Evolutionary conservation across 2,329 filamentous ascomycete species (phyloP), one percentile per base, ranked within the genome.

Genomic region (Botrytis tulipae): DNA sequence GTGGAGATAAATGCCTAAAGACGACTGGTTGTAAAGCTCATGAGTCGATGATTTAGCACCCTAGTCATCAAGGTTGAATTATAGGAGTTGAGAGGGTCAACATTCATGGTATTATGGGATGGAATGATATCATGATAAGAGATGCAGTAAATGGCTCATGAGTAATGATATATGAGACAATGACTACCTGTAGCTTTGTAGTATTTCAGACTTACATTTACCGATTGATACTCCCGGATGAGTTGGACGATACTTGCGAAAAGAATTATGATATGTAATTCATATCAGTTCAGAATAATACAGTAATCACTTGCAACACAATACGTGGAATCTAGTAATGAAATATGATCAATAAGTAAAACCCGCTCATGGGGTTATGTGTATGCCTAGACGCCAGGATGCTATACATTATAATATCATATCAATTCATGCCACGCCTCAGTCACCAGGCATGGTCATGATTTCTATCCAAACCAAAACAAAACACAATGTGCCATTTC

Each of bases 381-480:
- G 25, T 57, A 57, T 69, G 37, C 66, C 66, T 44, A 44, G 54
- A 69, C 66, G 51, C 66, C 66, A 69, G 20, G 37, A 42, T 69
- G 66, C 66, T 69, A 32, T 69, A 69, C 48, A 57, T 48, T 57
- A 9, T 69, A 69, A 69, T 69, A 25, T 57, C 35, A 42, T 68
- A 42, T 57, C n/a, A 40, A 37, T 22, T 61, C 37, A 32, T 57
- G 25, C 48, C 66, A 57, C 51, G 48, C 66, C 35, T 25, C 66
- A 22, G 32, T 57, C 35, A n/a, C 66, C 16, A 32, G 54, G 35
- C 35, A 69, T 57, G n/a, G 16, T 57, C 65, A 68, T 29, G 65
- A 54, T 57, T 6, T 68, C 51, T 69, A 69, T 57, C 48, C 66
- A 69, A 67, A 54, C 32, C 46, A 67, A 67, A 57, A 69, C n/a